These are phyloP conservation scores for Diplodia seriata DNA, from an alignment of 2,329 filamentous ascomycete genomes.

Conservation along the genomic window DNA sequence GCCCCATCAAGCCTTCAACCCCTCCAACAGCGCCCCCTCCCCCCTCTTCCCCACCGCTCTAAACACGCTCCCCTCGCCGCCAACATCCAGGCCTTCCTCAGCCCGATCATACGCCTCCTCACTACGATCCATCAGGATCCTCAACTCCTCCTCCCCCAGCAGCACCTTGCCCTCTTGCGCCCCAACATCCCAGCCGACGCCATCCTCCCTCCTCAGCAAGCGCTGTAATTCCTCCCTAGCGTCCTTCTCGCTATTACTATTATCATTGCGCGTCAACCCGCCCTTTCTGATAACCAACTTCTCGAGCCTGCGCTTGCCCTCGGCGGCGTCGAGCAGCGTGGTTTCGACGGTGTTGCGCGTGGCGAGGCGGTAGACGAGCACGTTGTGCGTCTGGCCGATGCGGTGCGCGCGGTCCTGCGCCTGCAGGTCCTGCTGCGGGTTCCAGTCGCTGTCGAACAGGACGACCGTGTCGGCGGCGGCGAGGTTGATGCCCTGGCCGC, in stretches of 20 bases:
- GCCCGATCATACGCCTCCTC: slow-evolving; percentile 73
- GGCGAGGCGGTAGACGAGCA: slow-evolving; percentile 91
- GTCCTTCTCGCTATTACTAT: slow-evolving; percentile 53
- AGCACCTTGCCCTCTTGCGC: slow-evolving; percentile 56
- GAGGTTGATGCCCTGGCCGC: slow-evolving; percentile 94
- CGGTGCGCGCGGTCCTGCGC: slow-evolving; percentile 94
- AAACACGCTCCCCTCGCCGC: slow-evolving; percentile 66
- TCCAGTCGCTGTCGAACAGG: slow-evolving; percentile 90
- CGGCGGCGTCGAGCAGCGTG: slow-evolving; percentile 81
- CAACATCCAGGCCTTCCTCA: slow-evolving; percentile 77
- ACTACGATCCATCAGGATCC: slow-evolving; percentile 78
- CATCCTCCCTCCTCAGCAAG: slow-evolving; percentile 67
- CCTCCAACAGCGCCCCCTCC: slow-evolving; percentile 58
- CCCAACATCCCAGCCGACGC: slow-evolving; percentile 65
- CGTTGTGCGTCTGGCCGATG: slow-evolving; percentile 90
- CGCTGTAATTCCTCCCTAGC: slow-evolving; percentile 53
- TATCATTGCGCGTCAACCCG: slow-evolving; percentile 62
- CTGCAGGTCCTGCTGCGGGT: slow-evolving; percentile 95
- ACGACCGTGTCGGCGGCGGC: slow-evolving; percentile 91
- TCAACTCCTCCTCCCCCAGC: slow-evolving; percentile 76
- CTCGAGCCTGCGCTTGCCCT: slow-evolving; percentile 89
- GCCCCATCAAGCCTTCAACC: slow-evolving; percentile 48
- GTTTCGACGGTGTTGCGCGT: slow-evolving; percentile 95
- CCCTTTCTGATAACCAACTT: slow-evolving; percentile 97
- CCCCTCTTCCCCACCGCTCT: slow-evolving; percentile 81